Evolutionary conservation across 2,329 filamentous ascomycete species (phyloP), one percentile per base, ranked within the genome.

Genomic region (Fusarium sacchari): DNA sequence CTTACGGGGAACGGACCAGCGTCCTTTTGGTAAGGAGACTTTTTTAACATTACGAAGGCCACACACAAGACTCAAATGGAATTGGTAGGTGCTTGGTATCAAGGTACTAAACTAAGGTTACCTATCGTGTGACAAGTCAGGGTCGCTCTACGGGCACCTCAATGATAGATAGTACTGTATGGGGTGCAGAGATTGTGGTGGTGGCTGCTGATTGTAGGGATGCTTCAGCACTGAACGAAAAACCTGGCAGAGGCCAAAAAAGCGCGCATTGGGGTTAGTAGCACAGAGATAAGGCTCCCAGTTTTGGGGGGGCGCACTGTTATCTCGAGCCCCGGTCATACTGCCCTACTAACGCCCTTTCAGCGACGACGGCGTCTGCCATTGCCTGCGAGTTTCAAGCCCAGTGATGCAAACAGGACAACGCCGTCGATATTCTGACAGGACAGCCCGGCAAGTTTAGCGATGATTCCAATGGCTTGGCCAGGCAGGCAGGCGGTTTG

Each of bases 81-180:
- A 70, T 60, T 69, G 11, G 50, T 55, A 55, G 34, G 50, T 53
- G 34, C 49, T 52, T 36, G 58, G 43, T 62, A 62, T 68, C 56
- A 59, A 40, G 47, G 44, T 42, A 34, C 30, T 13, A 13, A 32
- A 32, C 32, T 32, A 32, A 32, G 32, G 32, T 47, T 30, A 46
- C 43, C 28, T 67, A 61, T 72, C 59, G 67, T 71, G 67, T 72
- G 71, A 64, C 59, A 57, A 30, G 34, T 24, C 40, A 37, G 37
- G 37, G 44, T 22, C 44, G 14, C 44, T 36, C 52, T 56, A 32
- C 40, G 40, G 28, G n/a, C 32, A 36, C n/a, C n/a, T n/a, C n/a
- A n/a, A n/a, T n/a, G n/a, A 15, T 36, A n/a, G 67, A 72, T 73
- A 74, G 32, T 72, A 73, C 52, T 67, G 58, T 72, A 72, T 30